Conservation (phyloP, 768 basidiomycete genomes). For the Sporobolomyces phaffii region DNA sequence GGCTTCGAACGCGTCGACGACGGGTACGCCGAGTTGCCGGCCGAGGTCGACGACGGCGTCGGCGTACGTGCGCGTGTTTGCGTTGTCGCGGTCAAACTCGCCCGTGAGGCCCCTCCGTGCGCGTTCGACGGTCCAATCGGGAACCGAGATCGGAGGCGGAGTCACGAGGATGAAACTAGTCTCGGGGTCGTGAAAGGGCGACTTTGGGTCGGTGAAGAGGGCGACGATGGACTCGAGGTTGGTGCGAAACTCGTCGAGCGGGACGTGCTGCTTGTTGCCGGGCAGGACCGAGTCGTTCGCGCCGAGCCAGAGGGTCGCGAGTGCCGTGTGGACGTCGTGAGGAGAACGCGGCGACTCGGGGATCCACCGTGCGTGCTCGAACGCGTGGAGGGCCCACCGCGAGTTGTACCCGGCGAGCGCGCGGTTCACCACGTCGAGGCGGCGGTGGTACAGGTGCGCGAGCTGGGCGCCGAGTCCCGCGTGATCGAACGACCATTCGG, state of each 20-base stretch:
- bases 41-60: constrained; percentile 20
- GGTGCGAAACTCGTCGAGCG: constrained; percentile 15
- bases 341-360: neutral
- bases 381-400: neutral
- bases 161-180: constrained; percentile 32
- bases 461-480: constrained; percentile 17
- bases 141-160: constrained; percentile 21
- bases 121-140: constrained; percentile 9
- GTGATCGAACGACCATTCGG: constrained; percentile 20
- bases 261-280: constrained; percentile 22
- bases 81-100: neutral
- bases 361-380: neutral
- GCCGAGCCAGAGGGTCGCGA: constrained; percentile 37
- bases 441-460: constrained; percentile 26
- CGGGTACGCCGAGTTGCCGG: neutral
- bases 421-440: constrained; percentile 8
- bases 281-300: constrained; percentile 35
- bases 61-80: constrained; percentile 25
- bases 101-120: neutral
- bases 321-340: constrained; percentile 4
- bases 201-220: constrained; percentile 17
- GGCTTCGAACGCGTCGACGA: constrained; percentile 16
- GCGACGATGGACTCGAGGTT: constrained; percentile 24
- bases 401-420: neutral
- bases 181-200: constrained; percentile 5